phyloP scores from a whole-genome alignment of 805 yeast genomes.

The Alloascoidea africana region DNA sequence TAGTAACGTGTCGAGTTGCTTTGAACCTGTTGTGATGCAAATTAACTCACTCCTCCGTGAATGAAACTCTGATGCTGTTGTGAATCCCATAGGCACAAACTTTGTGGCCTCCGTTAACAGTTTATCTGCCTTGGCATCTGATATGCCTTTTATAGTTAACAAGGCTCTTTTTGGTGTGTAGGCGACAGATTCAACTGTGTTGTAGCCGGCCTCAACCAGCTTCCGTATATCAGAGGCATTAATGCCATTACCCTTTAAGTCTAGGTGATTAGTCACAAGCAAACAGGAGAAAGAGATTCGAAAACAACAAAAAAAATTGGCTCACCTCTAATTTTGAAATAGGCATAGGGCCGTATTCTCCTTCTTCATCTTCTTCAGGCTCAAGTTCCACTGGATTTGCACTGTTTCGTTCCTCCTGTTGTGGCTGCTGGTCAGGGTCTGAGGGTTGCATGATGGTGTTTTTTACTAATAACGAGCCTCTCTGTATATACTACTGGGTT shows the following conservation, averaged over 20 bases:
- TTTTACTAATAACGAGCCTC: no score
- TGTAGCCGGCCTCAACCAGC: slow-evolving; percentile 67
- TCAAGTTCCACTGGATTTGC: slow-evolving; percentile 3
- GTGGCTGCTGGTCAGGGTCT: slow-evolving; percentile 6
- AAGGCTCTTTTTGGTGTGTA: slow-evolving; percentile 80
- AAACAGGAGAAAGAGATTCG: no score
- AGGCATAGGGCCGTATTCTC: slow-evolving; percentile 40
- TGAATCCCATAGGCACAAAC: slow-evolving; percentile 89
- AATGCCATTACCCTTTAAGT: slow-evolving; percentile 70
- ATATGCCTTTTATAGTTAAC: slow-evolving; percentile 73
- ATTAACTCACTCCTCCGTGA: slow-evolving; percentile 80
- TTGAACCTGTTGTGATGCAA: slow-evolving; percentile 90
- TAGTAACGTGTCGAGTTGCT: slow-evolving; percentile 77
- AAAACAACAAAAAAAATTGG: not conserved
- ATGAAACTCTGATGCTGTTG: slow-evolving; percentile 92
- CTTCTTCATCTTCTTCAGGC: slow-evolving; percentile 34
- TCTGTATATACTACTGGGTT: no score
- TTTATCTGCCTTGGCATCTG: slow-evolving; percentile 89
- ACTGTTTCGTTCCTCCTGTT: slow-evolving; percentile 2
- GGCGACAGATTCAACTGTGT: slow-evolving; percentile 87
- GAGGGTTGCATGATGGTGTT: slow-evolving; percentile 9
- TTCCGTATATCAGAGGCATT: slow-evolving; percentile 64
- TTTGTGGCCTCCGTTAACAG: slow-evolving; percentile 71
- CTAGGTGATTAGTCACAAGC: slow-evolving; percentile 9
- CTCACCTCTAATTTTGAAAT: slow-evolving; percentile 29